Conservation (phyloP, 2,329 filamentous ascomycete genomes). For the Leptographium flavum region DNA sequence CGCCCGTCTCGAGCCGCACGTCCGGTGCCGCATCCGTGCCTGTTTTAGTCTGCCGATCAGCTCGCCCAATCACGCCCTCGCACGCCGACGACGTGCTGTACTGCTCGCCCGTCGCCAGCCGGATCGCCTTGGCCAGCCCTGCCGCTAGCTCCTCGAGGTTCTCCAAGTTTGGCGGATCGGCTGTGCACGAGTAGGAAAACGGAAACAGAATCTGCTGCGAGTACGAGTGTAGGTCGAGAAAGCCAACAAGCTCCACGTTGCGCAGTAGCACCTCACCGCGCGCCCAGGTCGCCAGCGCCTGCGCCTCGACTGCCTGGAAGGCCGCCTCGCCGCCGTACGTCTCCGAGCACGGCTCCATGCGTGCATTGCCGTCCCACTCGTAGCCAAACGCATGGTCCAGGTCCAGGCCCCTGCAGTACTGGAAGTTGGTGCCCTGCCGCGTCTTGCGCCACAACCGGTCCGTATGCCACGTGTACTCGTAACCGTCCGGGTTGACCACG, state of each 20-base stretch:
- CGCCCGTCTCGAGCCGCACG: conserved; percentile 63
- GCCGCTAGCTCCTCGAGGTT: conserved; percentile 83
- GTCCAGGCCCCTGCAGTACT: conserved; percentile 78
- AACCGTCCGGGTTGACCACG: conserved; percentile 83
- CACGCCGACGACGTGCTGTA: conserved; percentile 77
- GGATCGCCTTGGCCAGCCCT: conserved; percentile 79
- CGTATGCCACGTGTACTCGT: conserved; percentile 82
- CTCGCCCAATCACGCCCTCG: conserved; percentile 54
- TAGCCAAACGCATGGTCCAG: conserved; percentile 78
- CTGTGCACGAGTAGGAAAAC: conserved; percentile 71
- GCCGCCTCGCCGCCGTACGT: conserved; percentile 72
- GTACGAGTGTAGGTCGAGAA: conserved; percentile 87
- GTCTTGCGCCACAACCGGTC: conserved; percentile 96
- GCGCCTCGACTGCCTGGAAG: conserved; percentile 72
- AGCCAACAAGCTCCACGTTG: conserved; percentile 65
- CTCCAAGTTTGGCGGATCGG: conserved; percentile 71
- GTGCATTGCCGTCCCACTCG: conserved; percentile 58
- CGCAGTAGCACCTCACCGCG: conserved; percentile 58
- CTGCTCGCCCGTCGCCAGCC: conserved; percentile 59
- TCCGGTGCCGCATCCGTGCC: conserved; percentile 53
- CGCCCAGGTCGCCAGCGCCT: conserved; percentile 66
- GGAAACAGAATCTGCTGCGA: conserved; percentile 91
- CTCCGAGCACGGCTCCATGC: conserved; percentile 76
- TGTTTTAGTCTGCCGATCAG: no score
- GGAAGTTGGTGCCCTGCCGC: conserved; percentile 64